Conservation (phyloP, 768 basidiomycete species). For the Lactarius indigo region DNA sequence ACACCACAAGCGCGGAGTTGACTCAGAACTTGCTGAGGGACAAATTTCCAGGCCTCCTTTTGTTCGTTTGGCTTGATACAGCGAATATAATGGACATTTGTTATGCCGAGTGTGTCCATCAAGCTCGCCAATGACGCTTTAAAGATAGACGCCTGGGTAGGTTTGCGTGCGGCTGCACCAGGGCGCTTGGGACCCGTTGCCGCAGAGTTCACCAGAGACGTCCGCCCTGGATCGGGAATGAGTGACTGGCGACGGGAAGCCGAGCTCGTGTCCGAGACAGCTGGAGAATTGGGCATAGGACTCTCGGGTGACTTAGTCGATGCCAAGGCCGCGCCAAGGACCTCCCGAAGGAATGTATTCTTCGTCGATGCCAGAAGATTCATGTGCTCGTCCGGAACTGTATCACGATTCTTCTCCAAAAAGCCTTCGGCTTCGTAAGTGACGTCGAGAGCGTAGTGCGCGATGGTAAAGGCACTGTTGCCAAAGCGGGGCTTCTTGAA, state of each 20-base stretch:
- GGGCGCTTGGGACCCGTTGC: slow-evolving; percentile 51
- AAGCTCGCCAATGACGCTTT: slow-evolving; percentile 89
- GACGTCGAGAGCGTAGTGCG: slow-evolving; percentile 97
- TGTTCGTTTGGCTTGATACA: slow-evolving; percentile 99
- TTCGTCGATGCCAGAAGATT: slow-evolving; percentile 78
- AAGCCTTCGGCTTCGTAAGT: slow-evolving; percentile 99
- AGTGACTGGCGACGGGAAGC: slow-evolving; percentile 78
- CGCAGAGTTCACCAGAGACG: slow-evolving; percentile 57
- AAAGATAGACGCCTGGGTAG: slow-evolving; percentile 97
- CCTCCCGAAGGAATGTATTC: slow-evolving; percentile 92
- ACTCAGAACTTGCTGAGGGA: slow-evolving; percentile 90
- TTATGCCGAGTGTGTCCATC: slow-evolving; percentile 96
- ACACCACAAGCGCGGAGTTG: slow-evolving; percentile 98
- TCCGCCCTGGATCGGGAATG: slow-evolving; percentile 84
- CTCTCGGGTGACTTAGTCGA: slow-evolving; percentile 65
- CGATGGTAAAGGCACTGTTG: slow-evolving; percentile 94
- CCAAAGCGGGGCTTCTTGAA: slow-evolving; percentile 99
- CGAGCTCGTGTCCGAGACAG: slow-evolving; percentile 71
- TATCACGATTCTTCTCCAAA: slow-evolving; percentile 98
- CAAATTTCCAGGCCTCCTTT: slow-evolving; percentile 96
- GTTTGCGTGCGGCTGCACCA: slow-evolving; percentile 79
- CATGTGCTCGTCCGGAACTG: slow-evolving; percentile 98
- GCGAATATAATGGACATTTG: slow-evolving; percentile 98
- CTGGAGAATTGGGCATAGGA: slow-evolving; percentile 70
- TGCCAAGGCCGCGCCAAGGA: slow-evolving; percentile 84